Evolutionary conservation across 164 flowering plant species (phyloP), one percentile per base, ranked within the genome.

Genomic region (Malania oleifera): DNA sequence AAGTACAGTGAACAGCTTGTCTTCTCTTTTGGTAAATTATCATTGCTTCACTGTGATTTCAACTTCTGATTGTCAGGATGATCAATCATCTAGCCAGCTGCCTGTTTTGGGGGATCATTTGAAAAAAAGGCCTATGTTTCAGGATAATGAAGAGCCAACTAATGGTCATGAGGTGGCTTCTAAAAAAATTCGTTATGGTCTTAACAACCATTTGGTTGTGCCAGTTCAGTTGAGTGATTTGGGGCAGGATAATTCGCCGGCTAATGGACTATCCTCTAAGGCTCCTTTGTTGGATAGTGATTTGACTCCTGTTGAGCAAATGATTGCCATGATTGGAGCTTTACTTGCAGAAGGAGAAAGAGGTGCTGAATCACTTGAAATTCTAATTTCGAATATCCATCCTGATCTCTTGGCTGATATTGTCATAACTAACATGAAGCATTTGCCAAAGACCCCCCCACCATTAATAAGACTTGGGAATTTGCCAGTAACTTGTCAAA

Each of bases 361-460:
- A 63, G 99, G 96, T 34, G 96, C 87, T 29, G 84, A 89, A 51
- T 91, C 99, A 26, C 82, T 95, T 54, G 96, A 85, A 65, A 70
- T 91, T 72, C 82, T 95, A 43, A 79, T 95, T 64, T 84, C 96
- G 37, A 80, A 82, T 8, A 79, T 95, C 24, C 98, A 89, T 54
- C 91, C 98, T 44, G 98, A 95, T 70, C 61, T 95, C 58, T 65
- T 95, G 74, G 99, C 99, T 27, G 99, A 95, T 74, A 91, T 95
- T 60, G 98, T 95, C 54, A 86, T 95, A 60, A 78, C 88, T 57
- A 95, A 85, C 67, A 89, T 95, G 99, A 91, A 72, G 61, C 89
- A 95, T 67, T 81, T 95, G 72, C 96, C 96, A 10, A 83, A 76
- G 70, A 67, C 34, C 28, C 72, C 78, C 7, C 84, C 86, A 41